Conservation (phyloP, 192 early-diverging fungal genomes). For the Bifiguratus adelaidae region DNA sequence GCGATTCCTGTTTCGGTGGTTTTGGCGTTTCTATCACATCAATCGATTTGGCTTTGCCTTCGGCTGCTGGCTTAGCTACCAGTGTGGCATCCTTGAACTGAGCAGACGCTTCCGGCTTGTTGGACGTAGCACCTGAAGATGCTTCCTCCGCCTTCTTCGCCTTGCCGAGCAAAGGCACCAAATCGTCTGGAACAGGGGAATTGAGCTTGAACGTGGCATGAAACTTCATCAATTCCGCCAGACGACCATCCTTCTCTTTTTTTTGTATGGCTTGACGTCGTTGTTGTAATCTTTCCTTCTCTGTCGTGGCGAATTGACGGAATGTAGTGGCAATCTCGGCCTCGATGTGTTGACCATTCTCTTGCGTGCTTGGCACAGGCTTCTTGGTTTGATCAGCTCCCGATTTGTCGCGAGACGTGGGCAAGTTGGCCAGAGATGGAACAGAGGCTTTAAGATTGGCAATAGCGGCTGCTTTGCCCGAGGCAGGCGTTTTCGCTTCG, state of each 20-base stretch:
- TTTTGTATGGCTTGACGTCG: conserved; percentile 63
- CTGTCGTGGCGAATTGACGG: conserved; percentile 56
- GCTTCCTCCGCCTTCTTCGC: conserved; percentile 20
- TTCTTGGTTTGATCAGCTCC: no score
- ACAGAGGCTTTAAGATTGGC: no score
- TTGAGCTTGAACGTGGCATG: conserved; percentile 71
- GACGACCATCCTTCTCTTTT: conserved; percentile 58
- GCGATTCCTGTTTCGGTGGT: no score
- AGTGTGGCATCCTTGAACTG: background rate
- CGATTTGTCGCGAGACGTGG: conserved; percentile 21
- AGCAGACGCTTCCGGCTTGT: background rate
- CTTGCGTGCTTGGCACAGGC: no score
- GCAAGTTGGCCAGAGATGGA: no score
- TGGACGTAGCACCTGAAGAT: conserved; percentile 1
- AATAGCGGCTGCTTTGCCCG: background rate
- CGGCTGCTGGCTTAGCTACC: no score
- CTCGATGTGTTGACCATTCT: conserved; percentile 15
- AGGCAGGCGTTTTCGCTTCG: background rate
- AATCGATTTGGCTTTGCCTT: no score
- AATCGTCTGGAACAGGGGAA: conserved; percentile 71
- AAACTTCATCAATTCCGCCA: conserved; percentile 76
- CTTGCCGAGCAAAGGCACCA: conserved; percentile 63
- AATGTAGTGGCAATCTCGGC: conserved; percentile 46
- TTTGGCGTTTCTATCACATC: no score
- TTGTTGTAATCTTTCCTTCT: conserved; percentile 68